Base-by-base conservation (phyloP, 73 alveolate genomes). In the Paramecium sexaurelia region DNA sequence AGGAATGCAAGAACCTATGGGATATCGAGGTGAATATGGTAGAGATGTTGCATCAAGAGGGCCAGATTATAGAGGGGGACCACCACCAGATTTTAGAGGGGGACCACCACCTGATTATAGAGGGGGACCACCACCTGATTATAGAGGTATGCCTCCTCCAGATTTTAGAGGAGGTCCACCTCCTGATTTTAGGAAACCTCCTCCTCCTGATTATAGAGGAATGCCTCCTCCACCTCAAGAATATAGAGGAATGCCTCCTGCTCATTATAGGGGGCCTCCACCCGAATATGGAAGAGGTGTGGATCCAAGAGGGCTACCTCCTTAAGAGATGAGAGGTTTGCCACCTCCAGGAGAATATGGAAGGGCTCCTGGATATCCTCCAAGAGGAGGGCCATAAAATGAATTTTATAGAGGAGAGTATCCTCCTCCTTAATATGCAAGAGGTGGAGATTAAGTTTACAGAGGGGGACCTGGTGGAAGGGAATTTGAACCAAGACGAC, bases 251-350 rank as follows among this genome's bases (percentile, higher is more conserved):
- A 47, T 47, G 61, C 61, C 61, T 47, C 61, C 61, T 11, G 61
- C 61, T 13, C 10, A 47, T 47, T 47, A 47, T 47, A 47, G 61
- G 6, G 61, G 61, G 19, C 61, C 61, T 47, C 61, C 61, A 10
- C 61, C 67, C 6, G 67, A 51, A 51, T 51, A 51, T 51, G 67
- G 67, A 6, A 51, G 67, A 51, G 67, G 67, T 17, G 5, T 51
- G 67, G 67, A 51, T 51, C 43, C 83, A 71, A 71, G 86, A 71
- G 56, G 86, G 35, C 35, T 20, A 15, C 86, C 86, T n/a, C 56
- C 55, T 0, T 51, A 51, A 51, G 86, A 71, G 66, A 32, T 33
- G 5, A 33, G 37, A 71, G 43, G 86, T 33, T 35, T 15, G 35
- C 32, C 35, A 51, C 67, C 67, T 17, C 67, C 67, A 51, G 67